Conservation (phyloP, 2,329 filamentous ascomycete genomes). For the Fusarium sp. region DNA sequence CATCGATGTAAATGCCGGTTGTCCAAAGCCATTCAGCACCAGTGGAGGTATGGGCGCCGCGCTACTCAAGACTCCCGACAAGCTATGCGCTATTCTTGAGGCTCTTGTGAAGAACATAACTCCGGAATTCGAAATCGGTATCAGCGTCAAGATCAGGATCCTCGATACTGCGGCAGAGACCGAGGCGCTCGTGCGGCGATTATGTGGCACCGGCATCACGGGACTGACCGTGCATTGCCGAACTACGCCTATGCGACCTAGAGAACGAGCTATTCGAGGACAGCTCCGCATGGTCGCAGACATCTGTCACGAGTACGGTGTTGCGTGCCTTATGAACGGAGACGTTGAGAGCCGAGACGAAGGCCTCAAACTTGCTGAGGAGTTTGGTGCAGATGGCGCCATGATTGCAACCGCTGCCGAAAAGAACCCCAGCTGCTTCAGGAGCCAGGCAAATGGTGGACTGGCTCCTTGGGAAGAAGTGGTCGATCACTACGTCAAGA, state of each 20-base stretch:
- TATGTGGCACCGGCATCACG: conserved; percentile 91
- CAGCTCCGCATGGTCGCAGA: conserved; percentile 88
- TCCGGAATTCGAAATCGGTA: conserved; percentile 86
- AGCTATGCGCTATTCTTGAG: conserved; percentile 85
- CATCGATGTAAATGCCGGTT: conserved; percentile 98
- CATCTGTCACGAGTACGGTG: conserved; percentile 86
- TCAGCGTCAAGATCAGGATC: conserved; percentile 96
- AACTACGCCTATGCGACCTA: conserved; percentile 94
- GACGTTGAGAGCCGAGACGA: conserved; percentile 86
- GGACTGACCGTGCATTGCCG: conserved; percentile 95
- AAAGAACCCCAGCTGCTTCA: conserved; percentile 91
- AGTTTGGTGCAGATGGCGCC: conserved; percentile 91
- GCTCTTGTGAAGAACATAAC: conserved; percentile 85
- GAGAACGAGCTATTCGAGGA: conserved; percentile 87
- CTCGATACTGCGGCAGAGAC: conserved; percentile 85
- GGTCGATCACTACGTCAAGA: conserved; percentile 81
- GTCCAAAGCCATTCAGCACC: conserved; percentile 96
- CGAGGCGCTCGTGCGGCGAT: conserved; percentile 80
- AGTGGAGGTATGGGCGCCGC: conserved; percentile 96
- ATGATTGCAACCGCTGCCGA: conserved; percentile 98
- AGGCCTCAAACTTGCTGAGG: conserved; percentile 78
- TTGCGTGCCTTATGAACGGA: conserved; percentile 96
- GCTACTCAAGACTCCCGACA: conserved; percentile 87
- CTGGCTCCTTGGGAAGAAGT: conserved; percentile 83
- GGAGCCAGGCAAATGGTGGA: conserved; percentile 77